These are phyloP conservation scores for Planoprotostelium fungivorum DNA, from an alignment of 78 protist genomes.

Conservation along the genomic window DNA sequence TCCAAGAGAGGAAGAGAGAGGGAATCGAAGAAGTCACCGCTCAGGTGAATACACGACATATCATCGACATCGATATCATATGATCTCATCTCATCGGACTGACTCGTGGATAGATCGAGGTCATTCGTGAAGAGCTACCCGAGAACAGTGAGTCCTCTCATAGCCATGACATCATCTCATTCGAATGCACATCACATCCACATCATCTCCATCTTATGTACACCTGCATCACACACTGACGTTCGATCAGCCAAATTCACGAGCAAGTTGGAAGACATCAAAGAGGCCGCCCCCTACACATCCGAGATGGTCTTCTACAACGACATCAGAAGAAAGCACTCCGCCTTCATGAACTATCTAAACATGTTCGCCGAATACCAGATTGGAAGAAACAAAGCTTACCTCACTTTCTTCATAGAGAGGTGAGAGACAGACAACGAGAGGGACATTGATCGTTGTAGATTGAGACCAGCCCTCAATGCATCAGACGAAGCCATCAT, in stretches of 20 bases:
- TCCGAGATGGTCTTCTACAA: background rate
- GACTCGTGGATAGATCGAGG: background rate
- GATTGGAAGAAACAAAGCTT: background rate
- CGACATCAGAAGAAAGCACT: background rate
- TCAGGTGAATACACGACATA: background rate
- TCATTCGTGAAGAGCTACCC: background rate
- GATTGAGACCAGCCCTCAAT: background rate
- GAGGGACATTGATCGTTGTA: too few relatives aligned
- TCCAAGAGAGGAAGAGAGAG: background rate
- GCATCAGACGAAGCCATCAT: background rate
- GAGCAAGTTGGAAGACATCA: background rate
- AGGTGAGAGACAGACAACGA: background rate
- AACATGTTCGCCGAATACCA: background rate
- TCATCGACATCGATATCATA: too few relatives aligned
- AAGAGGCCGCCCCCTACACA: background rate
- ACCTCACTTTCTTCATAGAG: background rate
- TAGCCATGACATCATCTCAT: too few relatives aligned
- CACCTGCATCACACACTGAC: too few relatives aligned
- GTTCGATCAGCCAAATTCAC: background rate
- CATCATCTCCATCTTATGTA: too few relatives aligned
- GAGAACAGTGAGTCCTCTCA: background rate
- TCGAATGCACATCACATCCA: too few relatives aligned
- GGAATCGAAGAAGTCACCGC: background rate
- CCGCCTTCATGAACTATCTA: background rate
- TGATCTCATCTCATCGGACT: too few relatives aligned